Evolutionary conservation across 2,329 filamentous ascomycete species (phyloP).

Genomic region (Ploettnerulaceae sp.): DNA sequence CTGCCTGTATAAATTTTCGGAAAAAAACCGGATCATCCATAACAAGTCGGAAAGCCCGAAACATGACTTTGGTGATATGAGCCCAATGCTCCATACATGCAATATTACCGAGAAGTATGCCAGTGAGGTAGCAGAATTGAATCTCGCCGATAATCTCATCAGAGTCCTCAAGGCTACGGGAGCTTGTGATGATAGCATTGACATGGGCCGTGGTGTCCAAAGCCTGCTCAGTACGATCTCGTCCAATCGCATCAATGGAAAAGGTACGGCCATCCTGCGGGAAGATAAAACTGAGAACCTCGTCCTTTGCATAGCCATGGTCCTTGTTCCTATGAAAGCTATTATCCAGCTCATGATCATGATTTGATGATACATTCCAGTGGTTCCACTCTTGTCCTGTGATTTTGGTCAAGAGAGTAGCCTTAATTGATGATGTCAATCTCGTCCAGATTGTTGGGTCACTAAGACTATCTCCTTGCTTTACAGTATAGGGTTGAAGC

Average conservation of each 20-base stretch:
- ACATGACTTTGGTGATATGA: constrained; percentile 48
- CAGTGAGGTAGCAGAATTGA: constrained; percentile 55
- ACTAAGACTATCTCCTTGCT: constrained; percentile 7
- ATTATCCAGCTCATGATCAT: constrained; percentile 38
- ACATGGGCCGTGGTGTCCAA: constrained; percentile 47
- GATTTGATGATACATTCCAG: constrained; percentile 51
- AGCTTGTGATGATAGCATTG: constrained; percentile 37
- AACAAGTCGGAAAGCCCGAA: constrained; percentile 46
- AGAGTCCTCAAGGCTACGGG: constrained; percentile 31
- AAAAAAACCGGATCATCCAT: constrained; percentile 42
- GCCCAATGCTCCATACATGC: constrained; percentile 60
- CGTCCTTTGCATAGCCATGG: constrained; percentile 37
- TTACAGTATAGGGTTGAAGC: constrained; percentile 25
- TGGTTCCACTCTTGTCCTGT: constrained; percentile 39
- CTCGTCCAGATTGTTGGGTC: constrained; percentile 45
- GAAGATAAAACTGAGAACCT: constrained; percentile 47
- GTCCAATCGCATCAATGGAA: constrained; percentile 35
- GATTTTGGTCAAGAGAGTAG: constrained; percentile 43
- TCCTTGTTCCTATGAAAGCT: constrained; percentile 19
- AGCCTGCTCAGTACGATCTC: constrained; percentile 42
- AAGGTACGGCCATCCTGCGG: constrained; percentile 41
- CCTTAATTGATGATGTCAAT: constrained; percentile 46
- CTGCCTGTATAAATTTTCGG: constrained; percentile 42
- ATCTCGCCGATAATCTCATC: constrained; percentile 53
- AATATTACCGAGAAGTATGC: constrained; percentile 53